Conservation (phyloP, 1,284 basidiomycete species). For the Sphagnurus paluster region DNA sequence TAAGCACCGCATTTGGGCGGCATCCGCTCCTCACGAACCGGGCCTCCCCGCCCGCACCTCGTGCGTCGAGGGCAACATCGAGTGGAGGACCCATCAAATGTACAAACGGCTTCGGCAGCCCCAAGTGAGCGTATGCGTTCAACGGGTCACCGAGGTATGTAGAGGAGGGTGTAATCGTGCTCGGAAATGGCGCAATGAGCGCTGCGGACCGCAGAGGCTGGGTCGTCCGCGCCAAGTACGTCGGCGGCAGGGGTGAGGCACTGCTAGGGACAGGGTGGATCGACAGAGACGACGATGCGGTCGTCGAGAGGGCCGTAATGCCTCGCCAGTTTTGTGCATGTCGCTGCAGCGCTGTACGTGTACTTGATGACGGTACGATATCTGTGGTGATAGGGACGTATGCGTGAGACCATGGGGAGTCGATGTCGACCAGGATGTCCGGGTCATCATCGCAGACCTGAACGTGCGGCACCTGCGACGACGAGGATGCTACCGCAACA, state of each 20-base stretch:
- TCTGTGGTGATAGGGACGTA: conserved; percentile 53
- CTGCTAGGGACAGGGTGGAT: conserved; percentile 28
- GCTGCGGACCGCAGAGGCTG: conserved; percentile 45
- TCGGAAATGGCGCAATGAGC: conserved; percentile 58
- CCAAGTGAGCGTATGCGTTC: conserved; percentile 70
- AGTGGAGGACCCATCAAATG: conserved; percentile 81
- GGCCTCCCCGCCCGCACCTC: conserved; percentile 74
- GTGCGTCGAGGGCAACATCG: conserved; percentile 80
- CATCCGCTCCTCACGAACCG: conserved; percentile 86
- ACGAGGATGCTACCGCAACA: no score
- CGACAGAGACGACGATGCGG: conserved; percentile 30
- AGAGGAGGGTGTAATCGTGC: conserved; percentile 59
- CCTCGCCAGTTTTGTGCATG: conserved; percentile 71
- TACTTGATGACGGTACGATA: conserved; percentile 49
- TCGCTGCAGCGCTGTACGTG: conserved; percentile 52
- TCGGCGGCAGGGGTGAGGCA: conserved; percentile 37
- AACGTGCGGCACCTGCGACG: no score
- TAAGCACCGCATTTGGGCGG: conserved; percentile 85
- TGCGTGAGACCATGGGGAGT: conserved; percentile 42
- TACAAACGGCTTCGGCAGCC: conserved; percentile 78
- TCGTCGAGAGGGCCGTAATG: conserved; percentile 55
- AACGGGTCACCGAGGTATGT: conserved; percentile 65
- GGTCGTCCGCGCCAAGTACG: conserved; percentile 52
- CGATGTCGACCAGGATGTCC: conserved; percentile 38
- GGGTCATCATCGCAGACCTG: conserved; percentile 43